These are phyloP conservation scores for Serendipita sp. DNA, from an alignment of 768 basidiomycete species.

Conservation along the genomic window DNA sequence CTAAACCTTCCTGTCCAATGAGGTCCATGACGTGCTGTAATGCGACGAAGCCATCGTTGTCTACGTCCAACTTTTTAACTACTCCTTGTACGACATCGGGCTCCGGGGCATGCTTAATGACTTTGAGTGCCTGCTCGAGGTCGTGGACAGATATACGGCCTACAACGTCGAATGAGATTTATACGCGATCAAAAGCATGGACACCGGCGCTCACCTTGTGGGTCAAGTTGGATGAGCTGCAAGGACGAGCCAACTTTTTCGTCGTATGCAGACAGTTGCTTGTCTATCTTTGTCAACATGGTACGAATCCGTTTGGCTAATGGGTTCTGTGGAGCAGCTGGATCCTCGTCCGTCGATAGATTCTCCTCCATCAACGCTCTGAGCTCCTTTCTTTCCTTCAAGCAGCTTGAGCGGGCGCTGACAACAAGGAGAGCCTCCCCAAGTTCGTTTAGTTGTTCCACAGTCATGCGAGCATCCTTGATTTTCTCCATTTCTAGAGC, in stretches of 20 bases:
- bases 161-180: slow-evolving; percentile 10
- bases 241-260: slow-evolving; percentile 67
- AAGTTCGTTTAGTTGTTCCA: slow-evolving; percentile 88
- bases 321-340: slow-evolving; percentile 67
- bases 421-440: slow-evolving; percentile 81
- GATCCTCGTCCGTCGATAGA: slow-evolving; percentile 72
- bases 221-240: slow-evolving; percentile 72
- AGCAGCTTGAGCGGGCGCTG: slow-evolving; percentile 84
- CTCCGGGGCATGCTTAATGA: slow-evolving; percentile 87
- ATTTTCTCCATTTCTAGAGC: slow-evolving; percentile 42
- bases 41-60: slow-evolving; percentile 91
- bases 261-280: slow-evolving; percentile 86
- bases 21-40: slow-evolving; percentile 86
- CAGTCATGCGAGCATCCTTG: slow-evolving; percentile 84
- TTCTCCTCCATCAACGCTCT: slow-evolving; percentile 89
- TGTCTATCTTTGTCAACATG: slow-evolving; percentile 92
- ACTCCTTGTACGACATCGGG: slow-evolving; percentile 78
- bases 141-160: slow-evolving; percentile 84
- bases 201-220: slow-evolving; percentile 26
- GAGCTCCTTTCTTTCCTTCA: slow-evolving; percentile 91
- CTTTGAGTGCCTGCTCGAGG: slow-evolving; percentile 74
- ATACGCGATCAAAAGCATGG: slow-evolving; percentile 22
- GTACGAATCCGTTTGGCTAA: slow-evolving; percentile 88
- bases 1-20: slow-evolving; percentile 75
- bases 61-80: slow-evolving; percentile 86